Evolutionary conservation across 495 filamentous ascomycete species (phyloP).

Genomic region (Talaromyces stipitatus): DNA sequence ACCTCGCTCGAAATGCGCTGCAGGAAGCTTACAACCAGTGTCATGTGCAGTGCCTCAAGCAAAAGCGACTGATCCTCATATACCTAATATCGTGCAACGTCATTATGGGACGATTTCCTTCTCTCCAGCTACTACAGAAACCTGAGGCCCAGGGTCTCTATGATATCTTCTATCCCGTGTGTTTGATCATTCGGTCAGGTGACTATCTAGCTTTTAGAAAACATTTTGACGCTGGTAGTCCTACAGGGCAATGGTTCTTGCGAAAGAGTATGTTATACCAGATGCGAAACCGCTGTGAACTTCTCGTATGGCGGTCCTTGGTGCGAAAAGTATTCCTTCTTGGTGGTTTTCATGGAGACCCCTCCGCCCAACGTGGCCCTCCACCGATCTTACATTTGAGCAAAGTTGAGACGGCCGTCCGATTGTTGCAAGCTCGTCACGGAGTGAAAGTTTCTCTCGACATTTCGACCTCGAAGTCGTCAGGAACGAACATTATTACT

Average conservation of each 20-base stretch:
- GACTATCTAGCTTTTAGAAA: conserved; percentile 70
- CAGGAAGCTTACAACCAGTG: conserved; percentile 76
- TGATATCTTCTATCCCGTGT: conserved; percentile 66
- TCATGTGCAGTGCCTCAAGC: conserved; percentile 55
- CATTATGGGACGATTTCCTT: conserved; percentile 79
- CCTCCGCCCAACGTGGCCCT: conserved; percentile 29
- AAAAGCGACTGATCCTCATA: conserved; percentile 72
- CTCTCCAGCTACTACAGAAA: conserved; percentile 50
- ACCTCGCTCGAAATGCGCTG: conserved; percentile 62
- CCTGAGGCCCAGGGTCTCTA: conserved; percentile 66
- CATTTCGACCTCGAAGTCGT: conserved; percentile 4
- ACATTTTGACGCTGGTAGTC: conserved; percentile 47
- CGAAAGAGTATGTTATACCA: conserved; percentile 67
- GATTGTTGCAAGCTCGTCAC: conserved; percentile 33
- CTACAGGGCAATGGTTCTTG: conserved; percentile 60
- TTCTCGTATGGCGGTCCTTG: conserved; percentile 79
- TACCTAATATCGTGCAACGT: conserved; percentile 81
- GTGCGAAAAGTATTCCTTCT: conserved; percentile 69
- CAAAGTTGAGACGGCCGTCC: conserved; percentile 29
- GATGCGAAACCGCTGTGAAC: conserved; percentile 63
- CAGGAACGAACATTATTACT: conserved; percentile 17
- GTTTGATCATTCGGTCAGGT: conserved; percentile 64
- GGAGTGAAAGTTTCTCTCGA: background rate
- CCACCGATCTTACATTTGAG: conserved; percentile 37
- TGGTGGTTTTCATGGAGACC: conserved; percentile 44